Percentiles rank a stretch among this genome's conserved stretches.
Evolutionary conservation across 2,329 filamentous ascomycete genomes (phyloP).

Genomic region (Ambrosiella xylebori): DNA sequence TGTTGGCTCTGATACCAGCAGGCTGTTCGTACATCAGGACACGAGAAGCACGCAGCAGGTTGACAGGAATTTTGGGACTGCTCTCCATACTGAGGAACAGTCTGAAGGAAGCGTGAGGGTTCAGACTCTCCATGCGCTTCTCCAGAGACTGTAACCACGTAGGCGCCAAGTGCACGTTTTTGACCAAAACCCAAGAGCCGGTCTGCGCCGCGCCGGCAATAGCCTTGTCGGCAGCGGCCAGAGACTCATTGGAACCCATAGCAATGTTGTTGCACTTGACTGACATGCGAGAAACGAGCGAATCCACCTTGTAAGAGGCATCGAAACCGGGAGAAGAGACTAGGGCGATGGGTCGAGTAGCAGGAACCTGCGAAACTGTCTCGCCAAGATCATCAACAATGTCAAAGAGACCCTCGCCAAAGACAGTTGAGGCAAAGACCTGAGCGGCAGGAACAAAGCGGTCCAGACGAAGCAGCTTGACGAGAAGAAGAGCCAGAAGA

Average conservation of each 20-base stretch:
- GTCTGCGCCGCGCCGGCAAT: constrained; percentile 81
- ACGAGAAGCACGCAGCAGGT: constrained; percentile 77
- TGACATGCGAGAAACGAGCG: constrained; percentile 67
- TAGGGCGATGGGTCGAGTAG: constrained; percentile 72
- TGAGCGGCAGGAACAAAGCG: constrained; percentile 87
- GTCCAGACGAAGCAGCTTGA: constrained; percentile 92
- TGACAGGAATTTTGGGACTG: constrained; percentile 91
- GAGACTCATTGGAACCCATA: constrained; percentile 94
- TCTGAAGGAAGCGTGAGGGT: constrained; percentile 82
- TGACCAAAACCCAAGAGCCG: constrained; percentile 92
- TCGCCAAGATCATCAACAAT: constrained; percentile 70
- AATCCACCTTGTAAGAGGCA: constrained; percentile 97
- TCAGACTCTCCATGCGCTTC: constrained; percentile 89
- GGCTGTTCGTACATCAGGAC: constrained; percentile 98
- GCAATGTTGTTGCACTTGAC: constrained; percentile 89
- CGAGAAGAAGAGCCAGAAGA: constrained; percentile 66
- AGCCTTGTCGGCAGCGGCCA: constrained; percentile 85
- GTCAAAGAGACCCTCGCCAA: constrained; percentile 69
- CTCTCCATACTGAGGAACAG: constrained; percentile 97
- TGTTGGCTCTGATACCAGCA: constrained; percentile 87
- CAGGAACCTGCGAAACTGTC: constrained; percentile 68
- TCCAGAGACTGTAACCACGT: constrained; percentile 94
- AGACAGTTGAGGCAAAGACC: constrained; percentile 72
- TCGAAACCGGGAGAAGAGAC: constrained; percentile 95
- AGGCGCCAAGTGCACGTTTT: constrained; percentile 93